Percentiles rank a stretch among this genome's conserved stretches.
These are phyloP conservation scores for Phytophthora palmivora DNA, from an alignment of 352 stramenopile species.

Conservation along the genomic window DNA sequence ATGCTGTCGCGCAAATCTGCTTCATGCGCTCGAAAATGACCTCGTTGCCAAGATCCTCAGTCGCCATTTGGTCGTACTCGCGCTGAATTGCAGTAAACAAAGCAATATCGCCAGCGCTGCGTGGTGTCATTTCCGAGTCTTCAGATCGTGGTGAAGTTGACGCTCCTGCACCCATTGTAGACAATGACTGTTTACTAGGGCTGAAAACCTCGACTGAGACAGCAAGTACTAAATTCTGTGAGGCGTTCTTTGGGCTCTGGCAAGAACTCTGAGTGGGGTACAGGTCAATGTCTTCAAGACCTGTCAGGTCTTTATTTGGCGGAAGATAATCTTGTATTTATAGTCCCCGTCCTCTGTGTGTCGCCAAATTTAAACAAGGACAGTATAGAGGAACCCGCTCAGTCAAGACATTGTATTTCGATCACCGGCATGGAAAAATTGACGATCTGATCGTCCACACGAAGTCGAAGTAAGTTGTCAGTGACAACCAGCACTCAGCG, in stretches of 20 bases:
- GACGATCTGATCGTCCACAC: no score
- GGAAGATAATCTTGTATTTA: slow-evolving; percentile 18
- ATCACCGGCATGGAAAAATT: no score
- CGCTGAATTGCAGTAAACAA: slow-evolving; percentile 64
- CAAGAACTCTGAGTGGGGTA: slow-evolving; percentile 5
- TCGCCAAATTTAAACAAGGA: slow-evolving; percentile 11
- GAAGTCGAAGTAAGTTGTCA: no score
- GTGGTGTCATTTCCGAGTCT: slow-evolving; percentile 17
- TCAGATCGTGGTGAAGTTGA: slow-evolving; percentile 36
- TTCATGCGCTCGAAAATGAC: slow-evolving; percentile 84
- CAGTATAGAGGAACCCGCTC: background rate
- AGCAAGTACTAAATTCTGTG: background rate
- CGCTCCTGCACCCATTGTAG: slow-evolving; percentile 51
- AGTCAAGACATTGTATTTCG: background rate
- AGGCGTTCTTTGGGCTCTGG: slow-evolving; percentile 7
- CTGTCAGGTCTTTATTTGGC: slow-evolving; percentile 29
- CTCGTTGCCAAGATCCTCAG: slow-evolving; percentile 62
- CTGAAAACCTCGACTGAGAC: slow-evolving; percentile 5
- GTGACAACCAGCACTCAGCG: no score
- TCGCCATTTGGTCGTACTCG: slow-evolving; percentile 74
- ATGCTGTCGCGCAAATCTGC: slow-evolving; percentile 56
- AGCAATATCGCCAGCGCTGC: slow-evolving; percentile 38
- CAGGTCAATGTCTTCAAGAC: slow-evolving; percentile 1
- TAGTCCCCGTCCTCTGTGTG: slow-evolving; percentile 11
- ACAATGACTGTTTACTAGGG: no score